Evolutionary conservation across 2,329 filamentous ascomycete species (phyloP).

Genomic region (Aphanoascus verrucosus): DNA sequence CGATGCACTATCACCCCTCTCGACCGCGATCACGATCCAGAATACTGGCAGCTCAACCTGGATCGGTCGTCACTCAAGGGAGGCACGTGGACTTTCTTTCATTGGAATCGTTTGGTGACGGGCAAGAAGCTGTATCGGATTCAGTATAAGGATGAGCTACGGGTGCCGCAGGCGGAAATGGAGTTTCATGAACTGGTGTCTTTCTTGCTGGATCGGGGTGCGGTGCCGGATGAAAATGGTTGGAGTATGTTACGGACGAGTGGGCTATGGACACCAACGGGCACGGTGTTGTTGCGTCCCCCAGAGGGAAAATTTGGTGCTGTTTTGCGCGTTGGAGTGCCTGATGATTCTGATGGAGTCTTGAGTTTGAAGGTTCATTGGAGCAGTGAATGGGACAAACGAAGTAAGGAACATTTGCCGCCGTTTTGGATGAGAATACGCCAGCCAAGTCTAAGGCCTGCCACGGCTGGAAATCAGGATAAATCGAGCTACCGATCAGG

Average conservation of each 20-base stretch:
- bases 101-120: slow-evolving; percentile 54
- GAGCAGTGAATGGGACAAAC: slow-evolving; percentile 45
- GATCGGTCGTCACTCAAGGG: slow-evolving; percentile 47
- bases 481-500: slow-evolving; percentile 8
- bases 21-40: slow-evolving; percentile 44
- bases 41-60: slow-evolving; percentile 49
- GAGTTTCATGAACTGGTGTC: slow-evolving; percentile 51
- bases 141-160: slow-evolving; percentile 46
- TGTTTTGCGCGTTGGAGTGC: slow-evolving; percentile 44
- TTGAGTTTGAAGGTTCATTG: slow-evolving; percentile 49
- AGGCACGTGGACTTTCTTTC: slow-evolving; percentile 54
- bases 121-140: slow-evolving; percentile 53
- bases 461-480: background rate
- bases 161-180: slow-evolving; percentile 40
- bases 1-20: slow-evolving; percentile 53
- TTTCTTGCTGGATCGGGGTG: slow-evolving; percentile 54
- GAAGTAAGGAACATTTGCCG: slow-evolving; percentile 44
- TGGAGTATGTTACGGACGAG: slow-evolving; percentile 48
- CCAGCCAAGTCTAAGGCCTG: slow-evolving; percentile 15
- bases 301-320: slow-evolving; percentile 40
- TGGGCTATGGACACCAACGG: slow-evolving; percentile 51
- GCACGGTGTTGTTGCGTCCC: slow-evolving; percentile 46
- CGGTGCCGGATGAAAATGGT: slow-evolving; percentile 49
- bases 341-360: slow-evolving; percentile 52
- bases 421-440: slow-evolving; percentile 45